A percentile compares a stretch with the other conserved stretches of the same genome.
These are phyloP conservation scores for Chalciporus pseudorubinellus DNA, from an alignment of 768 basidiomycete species.

Conservation along the genomic window DNA sequence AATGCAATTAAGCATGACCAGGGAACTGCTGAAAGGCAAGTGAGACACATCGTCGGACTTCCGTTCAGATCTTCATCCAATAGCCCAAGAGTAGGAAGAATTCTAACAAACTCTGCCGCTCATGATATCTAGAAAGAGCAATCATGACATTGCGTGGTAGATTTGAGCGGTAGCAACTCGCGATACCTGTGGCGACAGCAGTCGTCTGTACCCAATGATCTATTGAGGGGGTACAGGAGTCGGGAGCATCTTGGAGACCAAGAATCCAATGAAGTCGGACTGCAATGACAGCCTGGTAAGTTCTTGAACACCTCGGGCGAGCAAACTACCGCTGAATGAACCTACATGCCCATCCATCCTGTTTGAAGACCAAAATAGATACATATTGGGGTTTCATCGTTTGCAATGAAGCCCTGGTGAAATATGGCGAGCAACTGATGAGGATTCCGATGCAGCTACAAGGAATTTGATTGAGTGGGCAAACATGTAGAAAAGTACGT, in stretches of 20 bases:
- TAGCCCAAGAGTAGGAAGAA: slow-evolving; percentile 86
- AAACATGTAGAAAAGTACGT: background rate
- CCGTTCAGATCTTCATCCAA: slow-evolving; percentile 77
- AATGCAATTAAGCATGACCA: slow-evolving; percentile 94
- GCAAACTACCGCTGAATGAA: background rate
- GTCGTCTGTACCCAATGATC: slow-evolving; percentile 91
- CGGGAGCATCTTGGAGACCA: slow-evolving; percentile 73
- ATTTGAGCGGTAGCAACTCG: slow-evolving; percentile 13
- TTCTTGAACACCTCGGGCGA: background rate
- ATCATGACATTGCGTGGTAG: background rate
- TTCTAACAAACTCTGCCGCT: slow-evolving; percentile 87
- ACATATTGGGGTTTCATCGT: too few species aligned
- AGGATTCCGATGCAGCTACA: slow-evolving; percentile 61
- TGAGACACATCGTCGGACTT: slow-evolving; percentile 66
- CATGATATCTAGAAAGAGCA: slow-evolving; percentile 62
- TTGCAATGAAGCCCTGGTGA: too few species aligned
- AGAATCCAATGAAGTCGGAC: slow-evolving; percentile 88
- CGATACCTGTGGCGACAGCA: slow-evolving; percentile 88
- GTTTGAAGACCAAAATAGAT: slow-evolving; percentile 85
- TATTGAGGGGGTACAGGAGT: slow-evolving; percentile 84
- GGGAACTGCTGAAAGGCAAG: slow-evolving; percentile 69
- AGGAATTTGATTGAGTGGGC: background rate
- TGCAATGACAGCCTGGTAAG: slow-evolving; percentile 93
- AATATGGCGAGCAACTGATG: slow-evolving; percentile 85
- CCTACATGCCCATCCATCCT: slow-evolving; percentile 86